Evolutionary conservation across 1,139 yeast species (phyloP), one percentile per base, ranked within the genome.

Genomic region (Pichia sp.): DNA sequence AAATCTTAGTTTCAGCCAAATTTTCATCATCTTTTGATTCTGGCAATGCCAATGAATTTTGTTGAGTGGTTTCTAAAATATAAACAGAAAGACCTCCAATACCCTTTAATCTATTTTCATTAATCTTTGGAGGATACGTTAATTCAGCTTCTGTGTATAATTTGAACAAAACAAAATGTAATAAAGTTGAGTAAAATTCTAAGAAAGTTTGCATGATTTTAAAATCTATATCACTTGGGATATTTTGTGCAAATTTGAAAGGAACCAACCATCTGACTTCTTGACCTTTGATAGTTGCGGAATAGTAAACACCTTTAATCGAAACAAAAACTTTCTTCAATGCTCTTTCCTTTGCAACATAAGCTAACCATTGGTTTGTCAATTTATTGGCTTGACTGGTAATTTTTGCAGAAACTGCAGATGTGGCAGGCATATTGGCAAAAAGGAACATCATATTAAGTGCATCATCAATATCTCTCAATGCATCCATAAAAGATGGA

Each of bases 181-280:
- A 68, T 57, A 92, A 70, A 29, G 97, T 92, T 32, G 95, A 84
- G 69, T 92, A 92, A 65, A 94, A 90, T 67, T 92, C 98, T 62
- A 92, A 76, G 67, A 92, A 92, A 1, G 98, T 90, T 61, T 88
- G 73, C 99, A 92, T 92, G 69, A 92, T 87, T 66, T 95, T 79
- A 72, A 94, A 90, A 68, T 92, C 99, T 51, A 92, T 83, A 64
- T 92, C 98, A 40, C 82, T 68, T 39, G 99, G 98, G 56, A 92
- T 84, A 64, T 85, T 85, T 63, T 92, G 95, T 27, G 98, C 96
- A 70, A 90, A 92, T 65, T 88, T 90, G 75, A 83, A 92, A 29
- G 99, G 99, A 42, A 87, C 95, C 52, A 92, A 76, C 98, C 98
- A 92, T 69, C 94, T 79, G 43, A 92, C 74, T 55, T 86, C 95